Evolutionary conservation across 768 basidiomycete species (phyloP).

Genomic region (Fistulinella prunicolor): DNA sequence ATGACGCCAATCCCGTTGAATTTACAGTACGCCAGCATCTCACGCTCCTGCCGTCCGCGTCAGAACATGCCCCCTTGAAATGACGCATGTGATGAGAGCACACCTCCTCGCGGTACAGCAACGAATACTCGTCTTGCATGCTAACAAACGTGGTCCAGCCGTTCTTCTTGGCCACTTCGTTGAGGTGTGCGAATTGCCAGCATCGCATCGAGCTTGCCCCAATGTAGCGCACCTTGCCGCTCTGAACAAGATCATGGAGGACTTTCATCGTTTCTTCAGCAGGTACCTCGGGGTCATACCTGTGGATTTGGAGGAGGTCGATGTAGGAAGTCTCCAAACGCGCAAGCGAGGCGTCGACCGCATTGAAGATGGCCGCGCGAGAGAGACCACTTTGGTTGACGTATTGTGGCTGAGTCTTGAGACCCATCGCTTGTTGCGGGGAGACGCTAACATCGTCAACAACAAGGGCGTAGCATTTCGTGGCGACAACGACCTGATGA

Average conservation of each 20-base stretch:
- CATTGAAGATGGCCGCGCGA: slow-evolving; percentile 33
- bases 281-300: slow-evolving; percentile 36
- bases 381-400: slow-evolving; percentile 29
- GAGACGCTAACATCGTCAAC: slow-evolving; percentile 1
- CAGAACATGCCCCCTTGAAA: not conserved
- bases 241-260: slow-evolving; percentile 45
- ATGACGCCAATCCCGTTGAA: slow-evolving; percentile 52
- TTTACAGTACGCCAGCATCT: slow-evolving; percentile 45
- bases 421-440: not conserved
- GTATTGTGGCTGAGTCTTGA: slow-evolving; percentile 12
- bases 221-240: slow-evolving; percentile 49
- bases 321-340: slow-evolving; percentile 36
- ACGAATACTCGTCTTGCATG: slow-evolving; percentile 52
- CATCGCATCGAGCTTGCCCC: slow-evolving; percentile 45
- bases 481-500: slow-evolving; percentile 28
- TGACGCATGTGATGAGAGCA: not conserved
- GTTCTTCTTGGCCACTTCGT: slow-evolving; percentile 41
- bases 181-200: slow-evolving; percentile 44
- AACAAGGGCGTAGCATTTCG: slow-evolving; percentile 24
- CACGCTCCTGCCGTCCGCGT: slow-evolving; percentile 36
- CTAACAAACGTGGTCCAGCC: slow-evolving; percentile 52
- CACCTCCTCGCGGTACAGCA: slow-evolving; percentile 55
- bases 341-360: slow-evolving; percentile 32
- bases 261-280: slow-evolving; percentile 48
- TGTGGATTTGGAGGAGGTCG: slow-evolving; percentile 44